Conservation (phyloP, 352 stramenopile genomes). For the Phytopythium montanum region DNA sequence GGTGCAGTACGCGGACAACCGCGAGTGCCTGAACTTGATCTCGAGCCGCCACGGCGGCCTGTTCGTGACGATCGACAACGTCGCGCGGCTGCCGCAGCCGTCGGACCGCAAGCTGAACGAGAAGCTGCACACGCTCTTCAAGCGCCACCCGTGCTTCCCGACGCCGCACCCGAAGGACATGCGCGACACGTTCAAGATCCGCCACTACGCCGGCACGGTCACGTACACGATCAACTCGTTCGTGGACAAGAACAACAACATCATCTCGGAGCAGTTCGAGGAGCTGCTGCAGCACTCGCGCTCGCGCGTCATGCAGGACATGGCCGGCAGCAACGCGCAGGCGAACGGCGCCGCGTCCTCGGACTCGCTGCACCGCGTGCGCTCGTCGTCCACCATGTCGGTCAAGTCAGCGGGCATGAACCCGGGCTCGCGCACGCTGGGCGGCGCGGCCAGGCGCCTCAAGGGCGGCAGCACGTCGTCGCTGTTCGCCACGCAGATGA, state of each 20-base stretch:
- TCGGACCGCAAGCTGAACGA: conserved; percentile 88
- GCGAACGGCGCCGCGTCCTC: neutral
- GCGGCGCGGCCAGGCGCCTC: conserved; percentile 41
- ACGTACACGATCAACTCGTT: conserved; percentile 86
- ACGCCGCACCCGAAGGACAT: conserved; percentile 83
- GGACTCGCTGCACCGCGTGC: conserved; percentile 16
- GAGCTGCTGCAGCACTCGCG: conserved; percentile 80
- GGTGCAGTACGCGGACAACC: conserved; percentile 81
- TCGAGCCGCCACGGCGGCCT: conserved; percentile 77
- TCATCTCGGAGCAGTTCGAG: conserved; percentile 87
- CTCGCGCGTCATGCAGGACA: conserved; percentile 66
- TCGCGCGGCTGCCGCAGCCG: conserved; percentile 77
- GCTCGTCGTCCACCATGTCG: conserved; percentile 43
- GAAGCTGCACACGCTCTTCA: conserved; percentile 77
- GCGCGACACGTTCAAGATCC: conserved; percentile 82
- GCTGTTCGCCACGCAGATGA: conserved; percentile 83
- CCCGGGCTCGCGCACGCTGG: conserved; percentile 32
- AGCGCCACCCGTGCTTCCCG: conserved; percentile 80
- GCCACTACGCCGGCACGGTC: conserved; percentile 81
- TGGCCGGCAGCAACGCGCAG: conserved; percentile 36
- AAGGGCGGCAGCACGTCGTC: conserved; percentile 71
- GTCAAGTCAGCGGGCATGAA: conserved; percentile 35
- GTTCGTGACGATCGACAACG: conserved; percentile 84
- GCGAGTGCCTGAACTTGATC: conserved; percentile 82
- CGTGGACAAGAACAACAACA: conserved; percentile 91